A percentile compares a stretch with the other conserved stretches of the same genome.
These are phyloP conservation scores for Senecio squalidus DNA, from an alignment of 140 eudicot genomes.

Conservation along the genomic window DNA sequence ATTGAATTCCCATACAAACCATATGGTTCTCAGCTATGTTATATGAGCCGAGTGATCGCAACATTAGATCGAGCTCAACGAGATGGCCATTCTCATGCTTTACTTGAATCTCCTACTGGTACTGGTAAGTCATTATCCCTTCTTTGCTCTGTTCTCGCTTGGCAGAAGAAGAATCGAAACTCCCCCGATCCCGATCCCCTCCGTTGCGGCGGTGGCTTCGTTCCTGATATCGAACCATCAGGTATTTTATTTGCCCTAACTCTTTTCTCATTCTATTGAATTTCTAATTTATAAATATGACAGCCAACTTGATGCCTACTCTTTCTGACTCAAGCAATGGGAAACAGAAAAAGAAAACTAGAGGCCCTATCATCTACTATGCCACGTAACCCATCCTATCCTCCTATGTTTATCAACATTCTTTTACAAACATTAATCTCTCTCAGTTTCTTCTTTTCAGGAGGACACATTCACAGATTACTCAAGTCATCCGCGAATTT, in stretches of 20 bases:
- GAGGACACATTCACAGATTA: slow-evolving; percentile 91
- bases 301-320: slow-evolving; percentile 47
- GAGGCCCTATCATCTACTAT: slow-evolving; percentile 64
- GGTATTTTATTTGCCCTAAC: too few relatives aligned
- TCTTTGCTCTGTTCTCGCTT: slow-evolving; percentile 87
- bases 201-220: slow-evolving; percentile 76
- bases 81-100: slow-evolving; percentile 77
- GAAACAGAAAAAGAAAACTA: slow-evolving; percentile 40
- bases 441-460: slow-evolving; percentile 42
- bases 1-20: slow-evolving; percentile 91
- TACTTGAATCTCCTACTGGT: slow-evolving; percentile 97
- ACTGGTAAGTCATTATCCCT: slow-evolving; percentile 89
- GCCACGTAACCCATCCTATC: slow-evolving; percentile 87
- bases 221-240: slow-evolving; percentile 65
- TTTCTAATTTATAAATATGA: too few relatives aligned
- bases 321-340: slow-evolving; percentile 38
- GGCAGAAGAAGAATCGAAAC: slow-evolving; percentile 80
- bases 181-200: slow-evolving; percentile 58
- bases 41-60: slow-evolving; percentile 75
- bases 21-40: slow-evolving; percentile 81
- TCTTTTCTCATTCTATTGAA: too few relatives aligned
- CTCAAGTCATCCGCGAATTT: slow-evolving; percentile 83
- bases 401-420: too few relatives aligned
- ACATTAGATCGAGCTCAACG: slow-evolving; percentile 82
- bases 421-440: not conserved